Conservation (phyloP, 2,329 filamentous ascomycete genomes). For the Colletotrichum musicola region DNA sequence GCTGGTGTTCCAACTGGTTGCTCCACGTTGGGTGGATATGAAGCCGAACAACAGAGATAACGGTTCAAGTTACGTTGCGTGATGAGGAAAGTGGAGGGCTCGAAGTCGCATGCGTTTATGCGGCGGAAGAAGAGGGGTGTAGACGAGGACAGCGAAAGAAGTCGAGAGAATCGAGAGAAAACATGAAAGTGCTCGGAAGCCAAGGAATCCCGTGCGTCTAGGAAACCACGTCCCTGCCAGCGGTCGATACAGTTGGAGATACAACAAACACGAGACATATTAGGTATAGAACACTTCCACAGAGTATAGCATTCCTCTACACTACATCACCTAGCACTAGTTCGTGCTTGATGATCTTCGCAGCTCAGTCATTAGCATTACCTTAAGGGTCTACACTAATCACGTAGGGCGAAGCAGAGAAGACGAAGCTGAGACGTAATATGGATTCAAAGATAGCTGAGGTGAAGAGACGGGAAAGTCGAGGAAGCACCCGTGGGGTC, state of each 20-base stretch:
- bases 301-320: no score
- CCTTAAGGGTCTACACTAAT: no score
- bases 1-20: conserved; percentile 31
- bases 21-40: conserved; percentile 31
- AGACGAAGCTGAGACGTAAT: no score
- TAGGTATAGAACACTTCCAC: no score
- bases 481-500: no score
- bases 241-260: not conserved
- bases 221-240: not conserved
- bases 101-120: not conserved
- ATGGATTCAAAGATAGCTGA: no score
- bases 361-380: no score
- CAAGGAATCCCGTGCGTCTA: conserved; percentile 16
- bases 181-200: conserved; percentile 10
- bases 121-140: not conserved
- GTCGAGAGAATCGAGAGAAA: conserved; percentile 1
- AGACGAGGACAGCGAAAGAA: not conserved
- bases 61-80: conserved; percentile 23
- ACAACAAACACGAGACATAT: no score
- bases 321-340: no score
- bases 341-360: no score
- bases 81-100: conserved; percentile 17
- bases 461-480: no score
- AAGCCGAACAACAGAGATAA: conserved; percentile 34
- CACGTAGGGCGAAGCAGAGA: no score